A percentile compares a stretch with the other conserved stretches of the same genome.
phyloP scores from a whole-genome alignment of 1,284 basidiomycete genomes.

The Heterobasidion irregulare region DNA sequence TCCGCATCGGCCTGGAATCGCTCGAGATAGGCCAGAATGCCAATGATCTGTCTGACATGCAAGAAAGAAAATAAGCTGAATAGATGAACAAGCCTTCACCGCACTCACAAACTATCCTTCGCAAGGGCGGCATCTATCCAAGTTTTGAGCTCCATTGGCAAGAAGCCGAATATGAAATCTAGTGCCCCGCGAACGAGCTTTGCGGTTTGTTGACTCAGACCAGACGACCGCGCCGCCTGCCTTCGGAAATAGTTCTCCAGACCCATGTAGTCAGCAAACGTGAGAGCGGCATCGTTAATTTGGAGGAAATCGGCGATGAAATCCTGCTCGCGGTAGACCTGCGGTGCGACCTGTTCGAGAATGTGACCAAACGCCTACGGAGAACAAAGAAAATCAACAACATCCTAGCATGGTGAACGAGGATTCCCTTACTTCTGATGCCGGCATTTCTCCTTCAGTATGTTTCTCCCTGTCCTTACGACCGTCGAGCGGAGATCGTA shows the following conservation, averaged over 20 bases:
- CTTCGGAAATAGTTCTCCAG: constrained; percentile 92
- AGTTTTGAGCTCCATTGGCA: constrained; percentile 74
- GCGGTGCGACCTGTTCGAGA: constrained; percentile 70
- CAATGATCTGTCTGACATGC: constrained; percentile 68
- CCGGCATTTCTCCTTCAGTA: constrained; percentile 49
- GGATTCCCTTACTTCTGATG: constrained; percentile 50
- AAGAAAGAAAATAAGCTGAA: constrained; percentile 1
- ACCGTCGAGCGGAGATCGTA: constrained; percentile 59
- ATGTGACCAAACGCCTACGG: constrained; percentile 69
- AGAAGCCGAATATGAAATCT: constrained; percentile 93
- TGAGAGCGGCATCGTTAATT: constrained; percentile 80
- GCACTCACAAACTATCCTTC: constrained; percentile 71
- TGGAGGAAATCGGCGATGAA: constrained; percentile 92
- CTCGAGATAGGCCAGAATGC: constrained; percentile 78
- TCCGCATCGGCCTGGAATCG: constrained; percentile 73
- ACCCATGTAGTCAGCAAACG: constrained; percentile 94
- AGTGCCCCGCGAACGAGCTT: constrained; percentile 84
- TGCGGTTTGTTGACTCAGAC: constrained; percentile 58
- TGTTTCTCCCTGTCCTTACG: constrained; percentile 56
- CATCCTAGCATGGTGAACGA: background rate
- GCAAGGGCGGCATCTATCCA: constrained; percentile 79
- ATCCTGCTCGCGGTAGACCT: constrained; percentile 77
- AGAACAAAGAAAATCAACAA: constrained; percentile 1
- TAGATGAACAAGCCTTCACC: background rate
- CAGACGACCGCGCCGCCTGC: constrained; percentile 72